Evolutionary conservation across 306 rosid species (phyloP).

Genomic region (Prunus mume): DNA sequence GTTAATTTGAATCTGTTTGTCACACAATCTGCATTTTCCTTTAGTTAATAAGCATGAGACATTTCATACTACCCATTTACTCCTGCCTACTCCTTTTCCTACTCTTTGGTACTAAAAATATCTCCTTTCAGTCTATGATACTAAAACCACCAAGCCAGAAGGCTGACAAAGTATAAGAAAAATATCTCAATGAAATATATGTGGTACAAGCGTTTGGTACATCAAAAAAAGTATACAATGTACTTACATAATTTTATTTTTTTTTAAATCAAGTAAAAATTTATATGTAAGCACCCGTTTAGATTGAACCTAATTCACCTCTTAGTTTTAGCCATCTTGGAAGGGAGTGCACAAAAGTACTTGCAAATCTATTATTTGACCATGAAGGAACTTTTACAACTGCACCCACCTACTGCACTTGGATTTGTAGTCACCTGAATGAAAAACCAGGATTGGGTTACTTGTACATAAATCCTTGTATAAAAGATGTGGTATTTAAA

Average conservation of each 20-base stretch:
- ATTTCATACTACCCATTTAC: no score
- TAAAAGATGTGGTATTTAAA: not conserved
- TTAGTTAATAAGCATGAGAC: no score
- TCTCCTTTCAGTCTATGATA: no score
- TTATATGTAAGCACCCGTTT: not conserved
- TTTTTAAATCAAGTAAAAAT: not conserved
- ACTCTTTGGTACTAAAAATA: no score
- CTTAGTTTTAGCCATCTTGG: not conserved
- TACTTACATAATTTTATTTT: not conserved
- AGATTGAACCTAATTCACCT: slow-evolving; percentile 4
- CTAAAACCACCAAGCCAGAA: not conserved
- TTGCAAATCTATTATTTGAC: slow-evolving; percentile 54
- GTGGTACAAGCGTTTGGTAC: not conserved
- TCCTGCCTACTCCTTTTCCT: no score
- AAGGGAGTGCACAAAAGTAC: slow-evolving; percentile 4
- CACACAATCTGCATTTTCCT: no score
- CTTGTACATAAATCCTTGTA: not conserved
- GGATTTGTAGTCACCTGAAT: slow-evolving; percentile 84
- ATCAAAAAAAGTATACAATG: not conserved
- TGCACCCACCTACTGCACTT: slow-evolving; percentile 95
- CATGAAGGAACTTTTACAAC: slow-evolving; percentile 94
- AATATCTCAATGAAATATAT: not conserved
- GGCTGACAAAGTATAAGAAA: not conserved
- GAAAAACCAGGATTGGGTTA: slow-evolving; percentile 25
- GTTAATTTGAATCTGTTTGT: no score